Percentiles rank a stretch among this genome's conserved stretches.
These are phyloP conservation scores for Citeromyces siamensis DNA, from an alignment of 1,139 yeast species.

Conservation along the genomic window DNA sequence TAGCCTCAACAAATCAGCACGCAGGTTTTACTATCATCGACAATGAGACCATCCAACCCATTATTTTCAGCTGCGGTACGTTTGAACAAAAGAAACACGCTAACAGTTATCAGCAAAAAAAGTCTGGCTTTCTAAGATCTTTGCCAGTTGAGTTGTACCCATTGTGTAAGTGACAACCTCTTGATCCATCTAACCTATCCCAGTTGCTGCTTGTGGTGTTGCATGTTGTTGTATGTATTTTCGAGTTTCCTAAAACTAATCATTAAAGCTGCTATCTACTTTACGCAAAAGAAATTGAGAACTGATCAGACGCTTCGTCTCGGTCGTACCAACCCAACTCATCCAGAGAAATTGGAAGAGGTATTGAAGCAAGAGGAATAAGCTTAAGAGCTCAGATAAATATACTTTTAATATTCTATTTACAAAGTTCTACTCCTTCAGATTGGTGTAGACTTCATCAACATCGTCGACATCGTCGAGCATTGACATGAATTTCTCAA, in stretches of 20 bases:
- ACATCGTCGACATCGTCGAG: conserved; percentile 76
- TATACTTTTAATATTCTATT: conserved; percentile 2
- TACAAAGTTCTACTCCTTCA: conserved; percentile 6
- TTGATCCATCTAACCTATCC: not conserved
- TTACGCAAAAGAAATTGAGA: conserved; percentile 62
- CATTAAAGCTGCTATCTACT: conserved; percentile 42
- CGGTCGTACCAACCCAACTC: conserved; percentile 48
- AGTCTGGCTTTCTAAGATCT: conserved; percentile 14
- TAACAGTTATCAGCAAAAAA: conserved; percentile 9
- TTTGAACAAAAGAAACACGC: conserved; percentile 4
- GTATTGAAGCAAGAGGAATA: conserved; percentile 25
- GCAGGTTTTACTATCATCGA: conserved; percentile 1
- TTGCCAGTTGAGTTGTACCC: conserved; percentile 75
- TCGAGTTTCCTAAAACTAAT: conserved; percentile 4
- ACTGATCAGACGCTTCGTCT: conserved; percentile 58
- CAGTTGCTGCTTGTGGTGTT: conserved; percentile 41
- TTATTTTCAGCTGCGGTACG: conserved; percentile 36
- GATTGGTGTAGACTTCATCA: conserved; percentile 57
- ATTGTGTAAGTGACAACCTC: conserved; percentile 22
- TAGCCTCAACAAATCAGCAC: not conserved
- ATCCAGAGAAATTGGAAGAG: conserved; percentile 47
- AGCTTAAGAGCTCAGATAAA: conserved; percentile 6
- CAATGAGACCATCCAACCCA: conserved; percentile 45
- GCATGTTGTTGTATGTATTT: conserved; percentile 31
- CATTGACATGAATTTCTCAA: conserved; percentile 43